Percentiles rank a stretch among this genome's conserved stretches.
phyloP scores from a whole-genome alignment of 1,284 basidiomycete species.

The Cutaneotrichosporon spelunceum region DNA sequence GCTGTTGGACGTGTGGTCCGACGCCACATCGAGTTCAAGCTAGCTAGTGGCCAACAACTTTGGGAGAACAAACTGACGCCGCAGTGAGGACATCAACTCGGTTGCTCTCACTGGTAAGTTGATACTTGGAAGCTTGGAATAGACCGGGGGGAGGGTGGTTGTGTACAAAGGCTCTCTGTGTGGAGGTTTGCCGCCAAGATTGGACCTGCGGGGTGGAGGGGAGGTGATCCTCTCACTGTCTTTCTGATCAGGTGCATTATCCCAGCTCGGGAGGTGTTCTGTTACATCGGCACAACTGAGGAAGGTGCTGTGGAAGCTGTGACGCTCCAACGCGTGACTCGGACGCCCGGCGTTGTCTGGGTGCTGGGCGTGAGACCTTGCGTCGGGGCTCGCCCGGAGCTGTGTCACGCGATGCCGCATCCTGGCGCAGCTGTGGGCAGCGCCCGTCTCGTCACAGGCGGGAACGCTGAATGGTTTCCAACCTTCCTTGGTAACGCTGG shows the following conservation, averaged over 20 bases:
- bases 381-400: not conserved
- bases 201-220: not conserved
- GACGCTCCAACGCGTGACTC: too few relatives aligned
- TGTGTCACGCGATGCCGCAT: not conserved
- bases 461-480: not conserved
- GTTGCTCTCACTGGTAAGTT: constrained; percentile 81
- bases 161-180: not conserved
- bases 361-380: not conserved
- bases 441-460: not conserved
- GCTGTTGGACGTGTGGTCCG: not conserved
- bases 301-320: not conserved
- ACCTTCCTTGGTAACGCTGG: not conserved
- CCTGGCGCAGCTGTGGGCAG: not conserved
- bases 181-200: not conserved
- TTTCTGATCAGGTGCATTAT: not conserved
- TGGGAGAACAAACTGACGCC: constrained; percentile 3
- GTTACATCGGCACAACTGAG: not conserved
- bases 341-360: not conserved
- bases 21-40: not conserved
- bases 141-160: too few relatives aligned
- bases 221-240: not conserved
- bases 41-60: not conserved
- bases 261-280: not conserved
- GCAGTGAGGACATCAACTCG: constrained; percentile 91
- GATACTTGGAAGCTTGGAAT: not conserved